Percentiles rank a stretch among this genome's conserved stretches.
Conservation (phyloP, 164 flowering plant genomes). For the Berberis thunbergii region DNA sequence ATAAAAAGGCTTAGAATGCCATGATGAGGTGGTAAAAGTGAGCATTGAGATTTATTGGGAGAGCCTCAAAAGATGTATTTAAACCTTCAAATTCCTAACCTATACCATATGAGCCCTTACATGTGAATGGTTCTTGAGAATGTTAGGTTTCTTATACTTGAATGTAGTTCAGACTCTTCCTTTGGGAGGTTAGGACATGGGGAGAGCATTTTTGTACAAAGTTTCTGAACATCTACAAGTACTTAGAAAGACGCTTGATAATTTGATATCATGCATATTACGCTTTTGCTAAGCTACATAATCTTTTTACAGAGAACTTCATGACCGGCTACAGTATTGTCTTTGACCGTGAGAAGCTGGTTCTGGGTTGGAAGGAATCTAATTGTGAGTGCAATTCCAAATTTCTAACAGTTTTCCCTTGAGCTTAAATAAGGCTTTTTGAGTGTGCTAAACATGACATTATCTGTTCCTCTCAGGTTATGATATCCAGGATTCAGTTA, state of each 20-base stretch:
- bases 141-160: too few relatives aligned
- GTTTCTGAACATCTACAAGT: not conserved
- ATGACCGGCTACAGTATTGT: conserved; percentile 76
- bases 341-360: conserved; percentile 63
- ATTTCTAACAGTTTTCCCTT: not conserved
- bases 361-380: conserved; percentile 74
- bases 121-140: too few relatives aligned
- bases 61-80: too few relatives aligned
- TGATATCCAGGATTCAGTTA: conserved; percentile 15
- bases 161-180: too few relatives aligned
- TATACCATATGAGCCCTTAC: too few relatives aligned
- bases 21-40: too few relatives aligned
- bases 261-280: not conserved
- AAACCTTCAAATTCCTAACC: too few relatives aligned
- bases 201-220: too few relatives aligned
- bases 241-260: not conserved
- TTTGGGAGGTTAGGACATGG: too few relatives aligned
- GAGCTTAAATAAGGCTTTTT: not conserved
- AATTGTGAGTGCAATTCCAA: conserved; percentile 45
- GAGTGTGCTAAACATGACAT: not conserved
- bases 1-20: too few relatives aligned
- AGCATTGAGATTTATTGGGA: too few relatives aligned
- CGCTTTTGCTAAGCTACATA: not conserved
- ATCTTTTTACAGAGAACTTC: conserved; percentile 61
- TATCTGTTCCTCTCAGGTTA: conserved; percentile 25